phyloP scores from a whole-genome alignment of 148 eudicot species.

The Vaccinium vitisidaea region DNA sequence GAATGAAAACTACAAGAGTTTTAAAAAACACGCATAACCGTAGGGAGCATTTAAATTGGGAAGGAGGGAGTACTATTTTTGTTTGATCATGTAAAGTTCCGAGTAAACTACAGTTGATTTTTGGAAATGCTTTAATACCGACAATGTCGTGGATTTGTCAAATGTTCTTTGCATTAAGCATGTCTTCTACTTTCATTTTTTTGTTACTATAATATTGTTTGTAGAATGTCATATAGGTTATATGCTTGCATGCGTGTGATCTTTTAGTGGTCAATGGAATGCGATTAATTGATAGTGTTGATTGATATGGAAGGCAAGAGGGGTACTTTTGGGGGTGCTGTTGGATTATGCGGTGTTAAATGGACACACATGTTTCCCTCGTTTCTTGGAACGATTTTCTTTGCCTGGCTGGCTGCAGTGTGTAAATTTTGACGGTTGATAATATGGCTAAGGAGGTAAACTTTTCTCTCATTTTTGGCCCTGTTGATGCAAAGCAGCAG shows the following conservation, averaged over 20 bases:
- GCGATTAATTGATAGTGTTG: not conserved
- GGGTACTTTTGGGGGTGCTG: not conserved
- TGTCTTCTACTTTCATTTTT: not conserved
- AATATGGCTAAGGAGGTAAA: not conserved
- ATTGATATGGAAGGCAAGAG: not conserved
- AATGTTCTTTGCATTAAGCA: conserved; percentile 2
- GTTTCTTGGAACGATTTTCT: not conserved
- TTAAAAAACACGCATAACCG: no score
- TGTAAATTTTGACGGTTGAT: not conserved
- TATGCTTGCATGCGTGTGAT: not conserved
- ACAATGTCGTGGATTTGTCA: not conserved
- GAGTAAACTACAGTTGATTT: not conserved
- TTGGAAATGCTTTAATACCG: not conserved
- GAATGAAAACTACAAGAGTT: no score
- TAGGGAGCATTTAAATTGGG: no score
- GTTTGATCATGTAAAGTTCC: not conserved
- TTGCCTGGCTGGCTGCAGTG: not conserved
- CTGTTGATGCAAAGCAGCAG: conserved; percentile 1
- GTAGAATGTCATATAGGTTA: not conserved
- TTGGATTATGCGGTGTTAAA: not conserved
- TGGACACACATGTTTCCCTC: not conserved
- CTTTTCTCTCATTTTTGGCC: not conserved
- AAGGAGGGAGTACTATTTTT: no score
- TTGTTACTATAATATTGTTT: not conserved
- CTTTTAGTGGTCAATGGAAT: not conserved